These are phyloP conservation scores for Nemania sp. DNA, from an alignment of 2,329 filamentous ascomycete species.

Conservation along the genomic window DNA sequence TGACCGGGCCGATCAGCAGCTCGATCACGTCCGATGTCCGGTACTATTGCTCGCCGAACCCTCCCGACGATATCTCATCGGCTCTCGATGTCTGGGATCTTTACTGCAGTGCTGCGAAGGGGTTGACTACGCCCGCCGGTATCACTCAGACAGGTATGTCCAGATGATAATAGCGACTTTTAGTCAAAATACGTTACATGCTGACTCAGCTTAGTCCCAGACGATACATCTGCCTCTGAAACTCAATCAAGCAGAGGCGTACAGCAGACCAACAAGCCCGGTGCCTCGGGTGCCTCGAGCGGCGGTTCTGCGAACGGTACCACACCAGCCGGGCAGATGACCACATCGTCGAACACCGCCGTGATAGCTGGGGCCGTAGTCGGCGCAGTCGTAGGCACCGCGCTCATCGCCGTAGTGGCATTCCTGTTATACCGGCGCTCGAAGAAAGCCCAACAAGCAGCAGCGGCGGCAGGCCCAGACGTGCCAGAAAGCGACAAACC, in stretches of 20 bases:
- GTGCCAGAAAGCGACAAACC: constrained; percentile 26
- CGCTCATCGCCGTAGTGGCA: constrained; percentile 37
- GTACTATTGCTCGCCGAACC: constrained; percentile 48
- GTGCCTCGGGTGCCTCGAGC: too few relatives aligned
- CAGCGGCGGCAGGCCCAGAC: not conserved
- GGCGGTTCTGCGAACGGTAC: too few relatives aligned
- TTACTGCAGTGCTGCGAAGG: constrained; percentile 55
- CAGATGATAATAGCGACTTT: constrained; percentile 8
- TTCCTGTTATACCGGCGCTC: constrained; percentile 42
- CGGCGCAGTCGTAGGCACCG: constrained; percentile 40
- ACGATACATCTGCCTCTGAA: constrained; percentile 30
- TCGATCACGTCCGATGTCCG: constrained; percentile 50
- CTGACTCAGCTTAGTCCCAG: constrained; percentile 28
- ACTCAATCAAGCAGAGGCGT: constrained; percentile 13
- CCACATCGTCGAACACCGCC: constrained; percentile 26
- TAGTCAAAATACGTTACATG: constrained; percentile 3
- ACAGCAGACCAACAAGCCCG: constrained; percentile 9
- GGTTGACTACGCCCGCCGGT: constrained; percentile 44
- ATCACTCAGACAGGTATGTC: constrained; percentile 45
- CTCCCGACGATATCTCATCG: constrained; percentile 50
- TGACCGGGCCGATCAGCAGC: constrained; percentile 48
- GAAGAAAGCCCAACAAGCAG: constrained; percentile 20
- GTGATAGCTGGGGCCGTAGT: constrained; percentile 40
- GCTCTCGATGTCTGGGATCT: constrained; percentile 49
- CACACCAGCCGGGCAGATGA: too few relatives aligned